Evolutionary conservation across 139 green algal genomes (phyloP).

Genomic region (Chlorella sp.): DNA sequence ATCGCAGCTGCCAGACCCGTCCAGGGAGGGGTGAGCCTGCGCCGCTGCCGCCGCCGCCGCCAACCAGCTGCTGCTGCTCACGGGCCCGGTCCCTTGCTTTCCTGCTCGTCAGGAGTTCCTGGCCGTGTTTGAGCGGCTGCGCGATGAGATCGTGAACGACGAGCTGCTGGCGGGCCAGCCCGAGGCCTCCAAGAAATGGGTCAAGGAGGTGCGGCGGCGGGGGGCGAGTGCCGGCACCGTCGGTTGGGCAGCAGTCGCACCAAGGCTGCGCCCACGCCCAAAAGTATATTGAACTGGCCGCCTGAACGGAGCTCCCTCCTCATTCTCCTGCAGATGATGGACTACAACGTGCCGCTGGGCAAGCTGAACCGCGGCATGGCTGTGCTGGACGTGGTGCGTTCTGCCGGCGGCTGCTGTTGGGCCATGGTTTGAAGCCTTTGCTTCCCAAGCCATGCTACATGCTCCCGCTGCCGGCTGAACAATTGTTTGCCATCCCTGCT

Average conservation of each 20-base stretch:
- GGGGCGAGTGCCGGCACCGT: no score
- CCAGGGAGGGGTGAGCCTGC: not conserved
- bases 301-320: no score
- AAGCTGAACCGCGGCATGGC: conserved; percentile 99
- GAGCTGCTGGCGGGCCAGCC: conserved; percentile 63
- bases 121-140: conserved; percentile 72
- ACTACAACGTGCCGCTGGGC: conserved; percentile 96
- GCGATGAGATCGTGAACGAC: conserved; percentile 80
- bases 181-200: conserved; percentile 68
- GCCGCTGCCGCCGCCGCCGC: not conserved
- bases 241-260: no score
- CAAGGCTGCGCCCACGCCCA: no score
- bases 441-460: no score
- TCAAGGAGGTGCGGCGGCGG: conserved; percentile 72
- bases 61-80: not conserved
- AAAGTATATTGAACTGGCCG: no score
- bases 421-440: no score
- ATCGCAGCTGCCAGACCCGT: no score
- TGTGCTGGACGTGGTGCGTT: conserved; percentile 86
- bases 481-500: no score
- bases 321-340: conserved; percentile 74
- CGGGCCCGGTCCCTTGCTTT: not conserved
- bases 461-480: no score
- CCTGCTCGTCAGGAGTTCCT: conserved; percentile 72
- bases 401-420: no score